A percentile compares a stretch with the other conserved stretches of the same genome.
These are phyloP conservation scores for Kitagawia praeruptora DNA, from an alignment of 129 eudicot species.

Conservation along the genomic window DNA sequence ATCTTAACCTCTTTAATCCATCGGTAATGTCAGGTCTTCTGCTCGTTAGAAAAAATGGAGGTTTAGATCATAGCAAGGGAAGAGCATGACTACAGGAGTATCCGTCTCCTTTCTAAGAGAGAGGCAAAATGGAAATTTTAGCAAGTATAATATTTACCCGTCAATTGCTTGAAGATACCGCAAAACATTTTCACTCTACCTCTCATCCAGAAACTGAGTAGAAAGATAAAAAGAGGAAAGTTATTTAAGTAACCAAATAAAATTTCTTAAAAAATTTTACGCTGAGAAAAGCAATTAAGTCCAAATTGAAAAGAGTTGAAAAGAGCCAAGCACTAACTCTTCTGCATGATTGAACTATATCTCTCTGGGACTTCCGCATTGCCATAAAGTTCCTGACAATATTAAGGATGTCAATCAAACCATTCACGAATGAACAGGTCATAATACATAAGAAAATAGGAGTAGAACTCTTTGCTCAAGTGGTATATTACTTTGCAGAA, in stretches of 20 bases:
- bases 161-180: slow-evolving; percentile 89
- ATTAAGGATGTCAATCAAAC: slow-evolving; percentile 6
- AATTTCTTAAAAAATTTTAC: background rate
- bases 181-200: slow-evolving; percentile 78
- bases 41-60: slow-evolving; percentile 17
- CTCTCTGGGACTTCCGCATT: slow-evolving; percentile 73
- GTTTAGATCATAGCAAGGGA: slow-evolving; percentile 5
- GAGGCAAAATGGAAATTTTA: background rate
- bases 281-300: background rate
- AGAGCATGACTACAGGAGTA: background rate
- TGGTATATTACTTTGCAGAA: slow-evolving; percentile 72
- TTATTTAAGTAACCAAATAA: background rate
- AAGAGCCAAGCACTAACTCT: slow-evolving; percentile 47
- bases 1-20: slow-evolving; percentile 64
- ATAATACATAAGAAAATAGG: background rate
- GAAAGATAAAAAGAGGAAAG: background rate
- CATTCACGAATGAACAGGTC: background rate
- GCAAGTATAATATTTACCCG: slow-evolving; percentile 30
- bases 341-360: slow-evolving; percentile 90
- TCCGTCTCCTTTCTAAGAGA: background rate
- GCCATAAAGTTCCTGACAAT: slow-evolving; percentile 81
- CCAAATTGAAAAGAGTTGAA: background rate
- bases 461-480: background rate
- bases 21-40: slow-evolving; percentile 82
- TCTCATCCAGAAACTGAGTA: slow-evolving; percentile 76